Conservation (phyloP, 129 eudicot species). For the Chrysanthemum lavandulifolium region DNA sequence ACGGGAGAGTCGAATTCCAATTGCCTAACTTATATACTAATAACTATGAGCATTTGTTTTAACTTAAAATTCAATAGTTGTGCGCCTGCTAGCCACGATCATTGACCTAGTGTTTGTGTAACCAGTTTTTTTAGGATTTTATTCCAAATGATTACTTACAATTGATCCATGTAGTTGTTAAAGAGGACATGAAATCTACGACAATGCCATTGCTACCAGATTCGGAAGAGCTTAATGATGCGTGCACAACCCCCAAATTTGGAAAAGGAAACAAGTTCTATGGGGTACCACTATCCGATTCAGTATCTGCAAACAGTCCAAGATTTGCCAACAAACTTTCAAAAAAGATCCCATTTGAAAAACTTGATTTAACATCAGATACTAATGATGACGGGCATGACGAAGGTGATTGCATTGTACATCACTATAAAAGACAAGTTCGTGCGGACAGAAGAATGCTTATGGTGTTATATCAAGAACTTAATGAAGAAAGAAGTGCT, state of each 20-base stretch:
- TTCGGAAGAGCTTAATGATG: slow-evolving; percentile 45
- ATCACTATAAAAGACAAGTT: slow-evolving; percentile 49
- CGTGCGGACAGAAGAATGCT: slow-evolving; percentile 55
- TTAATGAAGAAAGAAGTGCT: slow-evolving; percentile 85
- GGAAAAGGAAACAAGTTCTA: slow-evolving; percentile 53
- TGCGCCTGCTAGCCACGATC: not conserved
- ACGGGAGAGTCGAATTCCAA: no score
- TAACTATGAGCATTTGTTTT: no score
- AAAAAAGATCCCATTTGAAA: slow-evolving; percentile 23
- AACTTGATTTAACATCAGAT: slow-evolving; percentile 26
- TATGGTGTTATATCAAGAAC: slow-evolving; percentile 63
- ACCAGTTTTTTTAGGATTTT: not conserved
- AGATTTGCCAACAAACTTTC: slow-evolving; percentile 36
- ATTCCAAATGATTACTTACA: not conserved
- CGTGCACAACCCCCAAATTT: slow-evolving; percentile 46
- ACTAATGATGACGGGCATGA: slow-evolving; percentile 34
- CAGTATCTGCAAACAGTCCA: slow-evolving; percentile 52
- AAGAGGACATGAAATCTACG: slow-evolving; percentile 41
- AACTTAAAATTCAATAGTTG: no score
- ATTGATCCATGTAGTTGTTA: slow-evolving; percentile 24
- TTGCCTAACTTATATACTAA: no score
- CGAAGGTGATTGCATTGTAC: slow-evolving; percentile 41
- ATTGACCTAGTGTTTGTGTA: not conserved
- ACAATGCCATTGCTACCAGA: slow-evolving; percentile 38
- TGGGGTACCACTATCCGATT: slow-evolving; percentile 53